Conservation (phyloP, 179 eudicot species). For the Patellifolia procumbens region DNA sequence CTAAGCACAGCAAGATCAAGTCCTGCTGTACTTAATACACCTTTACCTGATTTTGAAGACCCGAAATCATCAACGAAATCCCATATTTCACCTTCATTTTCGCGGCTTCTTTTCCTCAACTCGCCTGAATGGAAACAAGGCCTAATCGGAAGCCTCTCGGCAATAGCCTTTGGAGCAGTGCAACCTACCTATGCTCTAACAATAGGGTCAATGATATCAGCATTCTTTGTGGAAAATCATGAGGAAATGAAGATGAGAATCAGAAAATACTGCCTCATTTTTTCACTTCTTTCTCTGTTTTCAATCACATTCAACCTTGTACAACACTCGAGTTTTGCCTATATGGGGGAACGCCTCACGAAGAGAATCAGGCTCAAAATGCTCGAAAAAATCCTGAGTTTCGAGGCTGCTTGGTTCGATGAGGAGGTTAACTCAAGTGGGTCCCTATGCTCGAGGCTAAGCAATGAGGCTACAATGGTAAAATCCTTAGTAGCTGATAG, state of each 20-base stretch:
- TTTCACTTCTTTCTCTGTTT: conserved; percentile 33
- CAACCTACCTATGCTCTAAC: conserved; percentile 50
- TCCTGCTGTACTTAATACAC: conserved; percentile 48
- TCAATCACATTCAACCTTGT: conserved; percentile 38
- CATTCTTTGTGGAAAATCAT: conserved; percentile 40
- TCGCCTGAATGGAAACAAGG: conserved; percentile 49
- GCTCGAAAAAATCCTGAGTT: conserved; percentile 40
- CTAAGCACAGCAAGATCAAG: conserved; percentile 60
- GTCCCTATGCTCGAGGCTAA: conserved; percentile 39
- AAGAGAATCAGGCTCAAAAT: conserved; percentile 40
- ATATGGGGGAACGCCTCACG: conserved; percentile 45
- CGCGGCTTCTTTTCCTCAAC: conserved; percentile 37
- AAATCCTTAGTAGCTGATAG: conserved; percentile 47
- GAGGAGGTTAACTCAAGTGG: conserved; percentile 47
- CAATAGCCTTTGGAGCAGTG: conserved; percentile 41
- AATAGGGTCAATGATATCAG: conserved; percentile 47
- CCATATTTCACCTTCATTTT: conserved; percentile 35
- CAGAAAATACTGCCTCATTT: conserved; percentile 34
- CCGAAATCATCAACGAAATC: conserved; percentile 6
- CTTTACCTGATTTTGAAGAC: conserved; percentile 27
- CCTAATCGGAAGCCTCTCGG: conserved; percentile 38
- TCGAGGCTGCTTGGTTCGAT: conserved; percentile 52
- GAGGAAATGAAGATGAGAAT: conserved; percentile 41
- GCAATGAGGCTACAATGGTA: conserved; percentile 41
- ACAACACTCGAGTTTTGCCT: conserved; percentile 40